Base-by-base conservation (phyloP, 306 rosid species). In the Casuarina equisetifolia region DNA sequence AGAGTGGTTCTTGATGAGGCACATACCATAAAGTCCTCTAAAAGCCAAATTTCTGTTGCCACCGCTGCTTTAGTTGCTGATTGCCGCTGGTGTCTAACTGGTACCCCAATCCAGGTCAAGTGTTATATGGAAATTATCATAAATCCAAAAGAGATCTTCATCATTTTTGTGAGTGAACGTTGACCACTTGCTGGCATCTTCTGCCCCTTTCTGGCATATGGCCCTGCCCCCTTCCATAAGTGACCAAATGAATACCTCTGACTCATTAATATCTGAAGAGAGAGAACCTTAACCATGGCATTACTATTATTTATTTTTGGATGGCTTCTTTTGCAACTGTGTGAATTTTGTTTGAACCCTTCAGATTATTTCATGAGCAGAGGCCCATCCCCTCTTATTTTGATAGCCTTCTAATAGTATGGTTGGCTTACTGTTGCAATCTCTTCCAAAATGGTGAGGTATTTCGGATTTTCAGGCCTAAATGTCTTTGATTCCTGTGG, bases 1-100 rank as follows among this genome's bases (percentile, higher is more conserved):
- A 90, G 98, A 83, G 97, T 94, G 68, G 88, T 94, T 87, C 98
- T 94, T 77, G 98, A 92, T 45, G 98, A 94, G 91, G 97, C 97
- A 44, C 98, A 94, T 82, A 92, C 87, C 57, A 94, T 92, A 79
- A 92, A 92, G 82, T 94, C 98, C 82, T 88, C 97, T 59, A 94
- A 92, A 83, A 94, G 97, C 79, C 98, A 92, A 88, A 82, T 94
- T 82, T 94, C 98, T 25, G 45, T 82, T 20, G 98, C 98, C 39
- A 86, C 92, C 70, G 68, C 95, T 54, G 94, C 97, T 71, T 74
- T 94, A 82, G 90, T 72, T 75, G 96, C 98, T 83, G 97, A 89
- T 83, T 79, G 88, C 15, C 97, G 97, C 54, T 94, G 98, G 98
- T 92, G 97, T 85, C 97, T 94, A 61, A 94, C 98, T 61, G 98